Conservation (phyloP, 1,139 yeast genomes). For the Blastobotrys ciferrii region DNA sequence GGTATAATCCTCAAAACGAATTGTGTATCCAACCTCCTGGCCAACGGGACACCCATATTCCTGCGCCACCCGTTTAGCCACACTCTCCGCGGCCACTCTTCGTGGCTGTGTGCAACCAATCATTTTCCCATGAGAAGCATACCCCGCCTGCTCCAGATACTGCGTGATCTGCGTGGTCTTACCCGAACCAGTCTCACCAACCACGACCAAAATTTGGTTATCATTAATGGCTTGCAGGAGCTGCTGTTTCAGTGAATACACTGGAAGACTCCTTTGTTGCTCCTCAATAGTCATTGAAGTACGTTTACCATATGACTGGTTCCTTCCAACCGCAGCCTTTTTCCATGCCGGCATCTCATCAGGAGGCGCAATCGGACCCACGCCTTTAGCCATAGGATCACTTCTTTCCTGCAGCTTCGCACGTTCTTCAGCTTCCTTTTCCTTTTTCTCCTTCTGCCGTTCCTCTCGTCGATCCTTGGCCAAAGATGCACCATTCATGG, state of each 20-base stretch:
- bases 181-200: conserved; percentile 98
- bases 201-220: conserved; percentile 78
- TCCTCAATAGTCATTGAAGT: conserved; percentile 50
- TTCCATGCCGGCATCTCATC: conserved; percentile 27
- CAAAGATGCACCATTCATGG: conserved; percentile 69
- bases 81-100: conserved; percentile 92
- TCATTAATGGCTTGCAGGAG: conserved; percentile 56
- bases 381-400: conserved; percentile 29
- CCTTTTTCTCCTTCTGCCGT: conserved; percentile 40
- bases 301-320: conserved; percentile 29
- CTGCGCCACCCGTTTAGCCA: conserved; percentile 83
- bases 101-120: conserved; percentile 96
- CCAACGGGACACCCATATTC: conserved; percentile 76
- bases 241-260: conserved; percentile 57
- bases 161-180: conserved; percentile 94
- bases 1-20: conserved; percentile 83
- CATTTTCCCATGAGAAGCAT: conserved; percentile 48
- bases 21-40: conserved; percentile 78
- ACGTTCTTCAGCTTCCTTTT: conserved; percentile 27
- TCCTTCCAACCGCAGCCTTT: conserved; percentile 15
- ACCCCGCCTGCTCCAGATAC: conserved; percentile 74
- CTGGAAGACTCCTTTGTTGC: conserved; percentile 73
- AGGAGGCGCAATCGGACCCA: conserved; percentile 16
- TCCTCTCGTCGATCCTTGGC: conserved; percentile 64
- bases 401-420: conserved; percentile 29